phyloP scores from a whole-genome alignment of 805 yeast genomes.

The Saturnispora sanitii region DNA sequence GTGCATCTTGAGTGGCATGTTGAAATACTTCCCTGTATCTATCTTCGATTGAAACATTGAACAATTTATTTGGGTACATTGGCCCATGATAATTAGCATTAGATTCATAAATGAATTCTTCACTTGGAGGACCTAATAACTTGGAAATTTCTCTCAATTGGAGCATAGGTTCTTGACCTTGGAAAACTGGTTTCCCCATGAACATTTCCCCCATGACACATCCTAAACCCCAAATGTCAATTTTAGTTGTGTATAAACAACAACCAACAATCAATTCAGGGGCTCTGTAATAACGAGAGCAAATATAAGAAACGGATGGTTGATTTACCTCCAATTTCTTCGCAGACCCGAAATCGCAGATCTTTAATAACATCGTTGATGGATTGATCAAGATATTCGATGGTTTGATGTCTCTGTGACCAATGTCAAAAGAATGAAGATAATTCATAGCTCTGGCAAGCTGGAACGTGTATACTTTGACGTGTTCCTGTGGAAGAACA shows the following conservation, averaged over 20 bases:
- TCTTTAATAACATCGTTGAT: slow-evolving; percentile 50
- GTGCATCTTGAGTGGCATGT: slow-evolving; percentile 74
- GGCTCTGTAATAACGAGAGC: slow-evolving; percentile 91
- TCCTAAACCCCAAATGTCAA: slow-evolving; percentile 97
- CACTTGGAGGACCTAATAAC: slow-evolving; percentile 79
- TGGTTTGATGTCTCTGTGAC: slow-evolving; percentile 81
- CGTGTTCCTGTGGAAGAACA: slow-evolving; percentile 60
- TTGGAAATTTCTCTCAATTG: slow-evolving; percentile 88
- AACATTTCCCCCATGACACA: slow-evolving; percentile 94
- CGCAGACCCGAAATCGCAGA: slow-evolving; percentile 83
- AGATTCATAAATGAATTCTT: slow-evolving; percentile 58
- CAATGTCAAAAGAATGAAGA: slow-evolving; percentile 68
- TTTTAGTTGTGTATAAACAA: slow-evolving; percentile 76
- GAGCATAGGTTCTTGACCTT: slow-evolving; percentile 80
- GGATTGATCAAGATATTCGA: slow-evolving; percentile 75
- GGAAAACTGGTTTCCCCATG: slow-evolving; percentile 89
- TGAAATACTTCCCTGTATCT: slow-evolving; percentile 56
- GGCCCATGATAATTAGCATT: slow-evolving; percentile 73
- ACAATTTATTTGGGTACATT: slow-evolving; percentile 50
- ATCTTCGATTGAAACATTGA: slow-evolving; percentile 19
- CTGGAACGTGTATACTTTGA: slow-evolving; percentile 70
- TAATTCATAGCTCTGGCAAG: slow-evolving; percentile 77
- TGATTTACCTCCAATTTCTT: slow-evolving; percentile 68
- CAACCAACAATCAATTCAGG: slow-evolving; percentile 94
- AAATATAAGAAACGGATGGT: slow-evolving; percentile 90